Evolutionary conservation across 768 basidiomycete genomes (phyloP).

Genomic region (Podaxis carcinomalis): DNA sequence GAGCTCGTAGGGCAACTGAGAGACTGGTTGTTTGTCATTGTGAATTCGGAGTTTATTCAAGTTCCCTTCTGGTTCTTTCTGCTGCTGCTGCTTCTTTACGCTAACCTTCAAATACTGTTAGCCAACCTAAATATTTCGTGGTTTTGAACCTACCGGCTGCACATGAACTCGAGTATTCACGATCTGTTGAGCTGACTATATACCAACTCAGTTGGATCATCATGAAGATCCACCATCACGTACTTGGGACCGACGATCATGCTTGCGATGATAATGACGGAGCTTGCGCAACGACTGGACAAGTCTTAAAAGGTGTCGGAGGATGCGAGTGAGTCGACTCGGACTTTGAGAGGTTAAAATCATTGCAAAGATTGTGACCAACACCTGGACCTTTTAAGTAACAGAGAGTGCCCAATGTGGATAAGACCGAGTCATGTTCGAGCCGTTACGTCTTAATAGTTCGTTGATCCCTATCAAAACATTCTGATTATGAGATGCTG

Average conservation of each 20-base stretch:
- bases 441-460: not conserved
- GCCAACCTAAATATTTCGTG: not conserved
- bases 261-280: not conserved
- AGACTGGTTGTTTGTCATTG: slow-evolving; percentile 1
- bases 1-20: slow-evolving; percentile 7
- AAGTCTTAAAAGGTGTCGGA: not conserved
- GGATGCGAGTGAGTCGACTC: not conserved
- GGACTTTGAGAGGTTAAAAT: not conserved
- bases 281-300: not conserved
- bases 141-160: not conserved
- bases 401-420: not conserved
- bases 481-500: not conserved
- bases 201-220: not conserved
- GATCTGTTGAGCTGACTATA: not conserved
- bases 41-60: not conserved
- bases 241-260: not conserved
- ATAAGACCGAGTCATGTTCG: not conserved
- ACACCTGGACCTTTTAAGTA: not conserved
- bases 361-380: not conserved
- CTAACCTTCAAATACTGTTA: not conserved
- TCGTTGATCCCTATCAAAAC: not conserved
- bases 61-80: not conserved
- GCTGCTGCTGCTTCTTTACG: not conserved
- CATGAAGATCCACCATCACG: not conserved
- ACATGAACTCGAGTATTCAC: not conserved